Evolutionary conservation across 2,329 filamentous ascomycete species (phyloP).

Genomic region (Dendryphion nanum): DNA sequence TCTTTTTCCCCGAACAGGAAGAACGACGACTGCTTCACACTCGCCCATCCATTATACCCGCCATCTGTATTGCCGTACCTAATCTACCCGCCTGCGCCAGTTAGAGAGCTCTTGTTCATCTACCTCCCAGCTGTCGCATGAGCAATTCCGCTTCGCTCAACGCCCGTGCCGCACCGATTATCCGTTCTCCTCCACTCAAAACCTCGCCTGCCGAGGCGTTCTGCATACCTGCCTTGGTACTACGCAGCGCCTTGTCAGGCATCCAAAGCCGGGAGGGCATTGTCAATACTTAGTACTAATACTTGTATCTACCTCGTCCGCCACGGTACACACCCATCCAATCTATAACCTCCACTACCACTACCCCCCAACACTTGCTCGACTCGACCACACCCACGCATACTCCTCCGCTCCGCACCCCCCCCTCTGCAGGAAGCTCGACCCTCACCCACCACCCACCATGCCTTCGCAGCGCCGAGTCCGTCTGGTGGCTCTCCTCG

Average conservation of each 20-base stretch:
- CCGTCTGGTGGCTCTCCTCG: constrained; percentile 64
- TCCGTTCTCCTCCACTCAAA: too few species aligned
- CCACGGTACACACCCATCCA: too few species aligned
- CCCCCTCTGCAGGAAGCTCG: too few species aligned
- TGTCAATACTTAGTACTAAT: background rate
- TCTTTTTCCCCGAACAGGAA: too few species aligned
- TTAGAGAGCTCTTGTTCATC: background rate
- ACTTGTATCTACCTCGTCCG: too few species aligned
- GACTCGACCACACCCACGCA: background rate
- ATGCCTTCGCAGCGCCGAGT: constrained; percentile 58
- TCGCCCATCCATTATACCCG: background rate
- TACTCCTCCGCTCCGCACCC: background rate
- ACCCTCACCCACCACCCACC: constrained; percentile 7
- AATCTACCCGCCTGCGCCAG: background rate
- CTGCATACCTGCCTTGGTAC: background rate
- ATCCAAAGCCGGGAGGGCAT: background rate
- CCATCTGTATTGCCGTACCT: background rate
- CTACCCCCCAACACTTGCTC: background rate
- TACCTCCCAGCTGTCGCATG: background rate
- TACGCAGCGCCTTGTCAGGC: background rate
- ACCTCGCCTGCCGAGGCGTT: background rate
- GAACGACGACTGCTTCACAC: too few species aligned
- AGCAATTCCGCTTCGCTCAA: background rate
- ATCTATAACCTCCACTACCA: too few species aligned
- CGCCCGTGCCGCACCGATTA: background rate